Evolutionary conservation across 495 filamentous ascomycete species (phyloP).

Genomic region (Neurospora sublineolata): DNA sequence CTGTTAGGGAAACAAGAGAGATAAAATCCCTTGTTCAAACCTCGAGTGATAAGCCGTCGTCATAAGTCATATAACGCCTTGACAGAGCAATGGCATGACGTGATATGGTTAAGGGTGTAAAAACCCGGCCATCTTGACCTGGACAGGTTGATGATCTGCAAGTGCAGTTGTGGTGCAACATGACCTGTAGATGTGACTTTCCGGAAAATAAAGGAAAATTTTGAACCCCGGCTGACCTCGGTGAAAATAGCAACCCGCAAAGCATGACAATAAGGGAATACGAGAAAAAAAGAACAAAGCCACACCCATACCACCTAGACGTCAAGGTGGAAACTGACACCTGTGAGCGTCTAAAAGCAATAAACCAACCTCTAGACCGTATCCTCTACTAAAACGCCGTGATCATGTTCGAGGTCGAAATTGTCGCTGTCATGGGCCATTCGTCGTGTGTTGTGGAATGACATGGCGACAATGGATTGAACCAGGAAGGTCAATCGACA

Average conservation of each 20-base stretch:
- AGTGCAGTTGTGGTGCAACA: not conserved
- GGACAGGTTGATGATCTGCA: not conserved
- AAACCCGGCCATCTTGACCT: not conserved
- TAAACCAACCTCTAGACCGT: slow-evolving; percentile 18
- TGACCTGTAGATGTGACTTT: not conserved
- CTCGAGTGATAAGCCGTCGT: not conserved
- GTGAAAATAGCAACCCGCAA: not conserved
- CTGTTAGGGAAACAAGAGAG: not conserved
- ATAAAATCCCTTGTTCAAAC: not conserved
- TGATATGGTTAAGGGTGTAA: not conserved
- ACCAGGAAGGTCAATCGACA: not conserved
- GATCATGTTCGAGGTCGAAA: slow-evolving; percentile 7
- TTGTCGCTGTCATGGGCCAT: slow-evolving; percentile 1
- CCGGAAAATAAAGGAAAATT: not conserved
- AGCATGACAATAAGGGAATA: not conserved
- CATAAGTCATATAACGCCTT: not conserved
- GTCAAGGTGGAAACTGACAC: not conserved
- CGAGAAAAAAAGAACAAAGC: not conserved
- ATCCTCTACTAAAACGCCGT: slow-evolving; percentile 14
- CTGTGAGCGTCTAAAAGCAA: slow-evolving; percentile 4
- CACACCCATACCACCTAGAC: not conserved
- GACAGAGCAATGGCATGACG: not conserved
- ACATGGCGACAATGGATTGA: not conserved
- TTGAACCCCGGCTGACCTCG: not conserved
- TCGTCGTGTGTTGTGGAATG: not conserved